Conservation (phyloP, 805 yeast genomes). For the Ogataea pignaliae region DNA sequence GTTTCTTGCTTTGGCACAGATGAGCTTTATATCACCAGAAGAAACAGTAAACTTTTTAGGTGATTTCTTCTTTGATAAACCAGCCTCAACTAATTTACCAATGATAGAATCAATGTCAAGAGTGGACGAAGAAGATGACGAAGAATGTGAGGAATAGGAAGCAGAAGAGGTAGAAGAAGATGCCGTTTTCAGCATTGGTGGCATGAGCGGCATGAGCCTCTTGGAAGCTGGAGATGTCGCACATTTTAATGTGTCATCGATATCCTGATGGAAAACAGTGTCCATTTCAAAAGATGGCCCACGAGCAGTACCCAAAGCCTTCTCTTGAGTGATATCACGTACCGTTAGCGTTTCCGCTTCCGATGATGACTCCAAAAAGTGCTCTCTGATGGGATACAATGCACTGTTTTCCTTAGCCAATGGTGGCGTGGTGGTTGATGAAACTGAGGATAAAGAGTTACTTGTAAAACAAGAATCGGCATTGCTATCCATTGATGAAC, state of each 20-base stretch:
- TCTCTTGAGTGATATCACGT: too few relatives aligned
- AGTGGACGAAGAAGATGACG: conserved; percentile 1
- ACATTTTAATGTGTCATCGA: not conserved
- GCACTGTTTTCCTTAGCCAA: conserved; percentile 11
- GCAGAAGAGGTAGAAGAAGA: too few relatives aligned
- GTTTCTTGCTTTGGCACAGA: conserved; percentile 55
- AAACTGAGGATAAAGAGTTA: conserved; percentile 25
- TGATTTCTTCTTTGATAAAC: conserved; percentile 35
- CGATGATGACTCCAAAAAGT: conserved; percentile 28
- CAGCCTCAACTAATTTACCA: conserved; percentile 52
- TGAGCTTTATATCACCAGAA: conserved; percentile 48
- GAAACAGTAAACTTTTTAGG: conserved; percentile 48
- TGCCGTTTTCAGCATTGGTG: too few relatives aligned
- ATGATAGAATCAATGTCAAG: conserved; percentile 61
- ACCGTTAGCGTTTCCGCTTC: conserved; percentile 11
- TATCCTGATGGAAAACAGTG: conserved; percentile 1
- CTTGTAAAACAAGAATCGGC: conserved; percentile 34
- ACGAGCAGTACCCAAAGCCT: too few relatives aligned
- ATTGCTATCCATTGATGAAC: conserved; percentile 41
- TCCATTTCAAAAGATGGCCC: conserved; percentile 1
- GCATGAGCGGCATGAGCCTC: not conserved
- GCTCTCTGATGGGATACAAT: conserved; percentile 29
- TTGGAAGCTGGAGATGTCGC: conserved; percentile 1
- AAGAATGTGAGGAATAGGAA: not conserved
- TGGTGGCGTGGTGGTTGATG: conserved; percentile 26